These are phyloP conservation scores for Pinus tabuliformis DNA, from an alignment of 75 land plant genomes.

Conservation along the genomic window DNA sequence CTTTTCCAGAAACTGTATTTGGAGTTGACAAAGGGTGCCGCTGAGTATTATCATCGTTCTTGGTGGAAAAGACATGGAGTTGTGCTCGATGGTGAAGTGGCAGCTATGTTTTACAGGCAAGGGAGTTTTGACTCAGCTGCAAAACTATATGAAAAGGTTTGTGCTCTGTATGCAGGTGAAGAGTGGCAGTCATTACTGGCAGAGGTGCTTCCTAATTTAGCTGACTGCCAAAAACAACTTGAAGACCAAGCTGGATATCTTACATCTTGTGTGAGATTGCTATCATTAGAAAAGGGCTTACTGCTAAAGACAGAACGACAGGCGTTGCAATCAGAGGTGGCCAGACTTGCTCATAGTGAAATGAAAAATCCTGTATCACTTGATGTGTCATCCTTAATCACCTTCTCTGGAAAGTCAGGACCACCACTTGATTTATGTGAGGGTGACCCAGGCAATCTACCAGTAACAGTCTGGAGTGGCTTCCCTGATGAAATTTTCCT, in stretches of 20 bases:
- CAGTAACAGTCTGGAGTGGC: slow-evolving; percentile 95
- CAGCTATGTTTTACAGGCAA: slow-evolving; percentile 62
- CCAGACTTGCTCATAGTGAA: slow-evolving; percentile 83
- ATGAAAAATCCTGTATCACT: slow-evolving; percentile 85
- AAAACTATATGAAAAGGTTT: slow-evolving; percentile 96
- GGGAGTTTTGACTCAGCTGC: slow-evolving; percentile 87
- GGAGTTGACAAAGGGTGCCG: slow-evolving; percentile 94
- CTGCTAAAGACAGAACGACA: slow-evolving; percentile 71
- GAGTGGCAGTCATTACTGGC: slow-evolving; percentile 94
- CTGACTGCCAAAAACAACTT: slow-evolving; percentile 92
- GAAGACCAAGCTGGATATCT: slow-evolving; percentile 89
- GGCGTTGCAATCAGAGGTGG: slow-evolving; percentile 84
- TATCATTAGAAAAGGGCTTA: slow-evolving; percentile 75
- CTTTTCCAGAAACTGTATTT: slow-evolving; percentile 70
- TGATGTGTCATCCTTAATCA: slow-evolving; percentile 94
- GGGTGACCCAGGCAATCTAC: slow-evolving; percentile 87
- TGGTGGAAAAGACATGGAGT: slow-evolving; percentile 99
- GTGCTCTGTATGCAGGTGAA: slow-evolving; percentile 95
- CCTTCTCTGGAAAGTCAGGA: slow-evolving; percentile 89
- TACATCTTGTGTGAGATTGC: slow-evolving; percentile 85
- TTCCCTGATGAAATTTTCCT: slow-evolving; percentile 89
- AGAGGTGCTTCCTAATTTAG: slow-evolving; percentile 87
- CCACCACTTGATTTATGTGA: slow-evolving; percentile 91
- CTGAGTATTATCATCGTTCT: slow-evolving; percentile 94
- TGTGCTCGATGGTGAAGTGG: slow-evolving; percentile 96